Base-by-base conservation (phyloP, 2,329 filamentous ascomycete genomes). In the Colletotrichum aenigma region DNA sequence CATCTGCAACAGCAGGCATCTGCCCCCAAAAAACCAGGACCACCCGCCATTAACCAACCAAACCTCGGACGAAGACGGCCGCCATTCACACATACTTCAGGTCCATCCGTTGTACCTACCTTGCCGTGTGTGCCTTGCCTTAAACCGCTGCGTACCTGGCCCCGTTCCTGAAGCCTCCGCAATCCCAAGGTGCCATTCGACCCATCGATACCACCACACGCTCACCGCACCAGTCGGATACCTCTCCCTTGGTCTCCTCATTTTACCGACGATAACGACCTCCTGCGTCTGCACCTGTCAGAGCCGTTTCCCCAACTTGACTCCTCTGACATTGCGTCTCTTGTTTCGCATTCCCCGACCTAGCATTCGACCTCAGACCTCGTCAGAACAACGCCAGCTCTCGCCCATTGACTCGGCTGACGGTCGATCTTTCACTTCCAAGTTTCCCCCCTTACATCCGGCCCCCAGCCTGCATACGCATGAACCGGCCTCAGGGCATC, bases 1-100 rank as follows among this genome's bases (percentile, higher is more conserved):
- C 70, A 74, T 76, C 74, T 76, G 70, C 70, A 65, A 76, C 74
- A 74, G n/a, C 74, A 73, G 74, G 74, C 72, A 71, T 75, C 43
- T 64, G 34, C 43, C 64, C 73, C 73, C 58, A 48, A 69, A 75
- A 64, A 71, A 48, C 64, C 64, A 58, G 48, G 55, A 52, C 38
- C n/a, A 13, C 52, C 69, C 64, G 43, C 43, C 43, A 64, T 26
- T 43, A 66, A 43, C 66, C 60, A 74, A 60, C 65, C 64, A 48
- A 43, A 58, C 66, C 34, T 55, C 28, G 48, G 34, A 67, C 28
- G 34, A 67, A n/a, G 18, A 67, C 43, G 43, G 43, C n/a, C 43
- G 43, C 43, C 43, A 52, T 52, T n/a, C 43, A 52, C 64, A 52
- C 38, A 13, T 32, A 52, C 24, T 18, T 38, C 66, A 52, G 30